Base-by-base conservation (phyloP, 2,329 filamentous ascomycete species). In the Rasamsonia emersonii region DNA sequence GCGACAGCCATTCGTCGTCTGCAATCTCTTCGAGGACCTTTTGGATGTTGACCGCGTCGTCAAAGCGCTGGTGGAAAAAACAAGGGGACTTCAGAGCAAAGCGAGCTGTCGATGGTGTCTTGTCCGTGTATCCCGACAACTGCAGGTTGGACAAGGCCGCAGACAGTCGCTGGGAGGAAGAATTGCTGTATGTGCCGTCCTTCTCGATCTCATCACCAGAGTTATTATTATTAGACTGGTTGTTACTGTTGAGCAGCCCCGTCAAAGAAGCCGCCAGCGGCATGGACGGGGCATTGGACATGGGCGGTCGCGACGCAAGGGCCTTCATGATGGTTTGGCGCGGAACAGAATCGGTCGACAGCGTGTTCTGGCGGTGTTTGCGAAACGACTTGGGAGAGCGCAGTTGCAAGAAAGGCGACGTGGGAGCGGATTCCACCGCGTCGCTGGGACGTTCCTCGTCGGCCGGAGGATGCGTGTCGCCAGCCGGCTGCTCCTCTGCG, bases 1-100 rank as follows among this genome's bases (percentile, higher is more conserved):
- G 91, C 19, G 86, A 94, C 68, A 95, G 81, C 60, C 76, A 86
- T 49, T 93, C 86, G 43, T 79, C 73, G 46, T 91, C 81, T 33
- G 78, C 80, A 50, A 96, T 93, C 61, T 98, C 91, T 53, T 96
- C 88, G 5, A 98, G 70, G 4, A 98, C 86, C 61, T 83, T 91
- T 46, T 91, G 83, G 37, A 96, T 86, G 57, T 98, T 86, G 47
- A 98, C 86, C 6, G 88, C 85, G 54, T 94, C 86, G 49, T 95
- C 91, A 53, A 98, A 98, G 41, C 89, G 78, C 62, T 93, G 84
- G 63, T 98, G 91, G 65, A 94, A 96, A 64, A 93, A 98, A 65
- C 91, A 98, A 9, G 91, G 91, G 26, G 88, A 95, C 47, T 89
- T 81, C 32, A 96, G 66, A 7, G 81, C 73, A 44, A 88, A 70